phyloP scores from a whole-genome alignment of 208 protist species.

The Leishmania amazonensis region DNA sequence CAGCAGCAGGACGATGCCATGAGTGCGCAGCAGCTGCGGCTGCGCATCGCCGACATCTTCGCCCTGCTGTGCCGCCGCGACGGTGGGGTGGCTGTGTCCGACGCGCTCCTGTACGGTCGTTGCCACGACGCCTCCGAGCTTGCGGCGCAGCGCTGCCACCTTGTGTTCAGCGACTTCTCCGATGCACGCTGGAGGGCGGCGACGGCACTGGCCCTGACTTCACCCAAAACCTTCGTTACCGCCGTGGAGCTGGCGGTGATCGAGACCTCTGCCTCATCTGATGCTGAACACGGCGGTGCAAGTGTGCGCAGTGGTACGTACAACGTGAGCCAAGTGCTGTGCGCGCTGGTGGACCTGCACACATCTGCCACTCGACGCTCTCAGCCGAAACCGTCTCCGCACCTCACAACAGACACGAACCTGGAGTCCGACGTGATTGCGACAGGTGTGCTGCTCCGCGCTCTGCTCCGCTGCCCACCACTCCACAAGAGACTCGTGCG shows the following conservation, averaged over 20 bases:
- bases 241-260: not conserved
- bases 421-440: constrained; percentile 17
- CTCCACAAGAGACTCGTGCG: constrained; percentile 18
- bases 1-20: constrained; percentile 3
- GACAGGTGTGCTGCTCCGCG: constrained; percentile 21
- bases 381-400: not conserved
- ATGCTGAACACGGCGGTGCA: not conserved
- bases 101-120: constrained; percentile 30
- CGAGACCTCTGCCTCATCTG: not conserved
- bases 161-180: constrained; percentile 20
- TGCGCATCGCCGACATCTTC: constrained; percentile 31
- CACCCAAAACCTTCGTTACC: not conserved
- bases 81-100: constrained; percentile 19
- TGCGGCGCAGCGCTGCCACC: constrained; percentile 20
- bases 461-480: constrained; percentile 20
- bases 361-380: not conserved
- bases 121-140: constrained; percentile 27
- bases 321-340: constrained; percentile 6
- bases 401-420: not conserved
- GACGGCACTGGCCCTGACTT: not conserved
- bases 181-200: constrained; percentile 18
- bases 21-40: constrained; percentile 18
- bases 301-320: constrained; percentile 2
- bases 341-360: constrained; percentile 21
- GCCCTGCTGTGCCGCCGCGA: constrained; percentile 17